Percentiles rank a stretch among this genome's conserved stretches.
Conservation (phyloP, 2,329 filamentous ascomycete genomes). For the Diplodia sapinea region DNA sequence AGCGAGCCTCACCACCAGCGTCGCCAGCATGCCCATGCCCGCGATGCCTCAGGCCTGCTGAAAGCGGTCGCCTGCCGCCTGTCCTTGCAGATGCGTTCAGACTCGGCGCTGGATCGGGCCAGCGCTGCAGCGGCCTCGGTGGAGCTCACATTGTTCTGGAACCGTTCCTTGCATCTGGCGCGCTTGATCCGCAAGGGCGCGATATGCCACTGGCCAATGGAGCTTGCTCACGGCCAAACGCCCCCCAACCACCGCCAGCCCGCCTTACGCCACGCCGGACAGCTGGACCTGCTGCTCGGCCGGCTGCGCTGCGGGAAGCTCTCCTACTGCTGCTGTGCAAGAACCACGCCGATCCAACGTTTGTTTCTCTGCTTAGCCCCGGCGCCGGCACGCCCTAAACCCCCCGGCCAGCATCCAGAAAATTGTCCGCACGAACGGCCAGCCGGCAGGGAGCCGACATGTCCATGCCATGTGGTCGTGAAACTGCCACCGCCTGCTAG, state of each 20-base stretch:
- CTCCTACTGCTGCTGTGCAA: slow-evolving; percentile 1
- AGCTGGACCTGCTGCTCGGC: slow-evolving; percentile 8
- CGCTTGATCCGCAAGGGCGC: slow-evolving; percentile 29
- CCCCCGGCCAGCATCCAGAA: background rate
- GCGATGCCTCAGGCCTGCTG: slow-evolving; percentile 18
- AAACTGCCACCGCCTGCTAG: slow-evolving; percentile 22
- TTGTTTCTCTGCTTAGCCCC: background rate
- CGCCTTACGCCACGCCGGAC: slow-evolving; percentile 25
- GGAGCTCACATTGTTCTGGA: slow-evolving; percentile 28
- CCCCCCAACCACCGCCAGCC: slow-evolving; percentile 17
- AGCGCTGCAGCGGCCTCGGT: slow-evolving; percentile 8
- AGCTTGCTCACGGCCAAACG: background rate
- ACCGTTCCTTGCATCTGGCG: slow-evolving; percentile 31
- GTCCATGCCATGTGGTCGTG: slow-evolving; percentile 19
- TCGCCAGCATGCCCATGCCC: background rate
- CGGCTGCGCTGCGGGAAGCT: slow-evolving; percentile 20
- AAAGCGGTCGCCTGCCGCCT: slow-evolving; percentile 6
- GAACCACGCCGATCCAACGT: slow-evolving; percentile 19
- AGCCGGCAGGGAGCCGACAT: slow-evolving; percentile 3
- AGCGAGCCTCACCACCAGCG: slow-evolving; percentile 6
- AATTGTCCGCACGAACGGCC: slow-evolving; percentile 18
- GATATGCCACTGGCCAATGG: slow-evolving; percentile 20
- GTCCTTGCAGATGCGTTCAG: slow-evolving; percentile 28
- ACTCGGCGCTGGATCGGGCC: slow-evolving; percentile 25
- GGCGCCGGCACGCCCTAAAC: slow-evolving; percentile 6